Base-by-base conservation (phyloP, 192 early-diverging fungal species). In the Linnemannia elongata region DNA sequence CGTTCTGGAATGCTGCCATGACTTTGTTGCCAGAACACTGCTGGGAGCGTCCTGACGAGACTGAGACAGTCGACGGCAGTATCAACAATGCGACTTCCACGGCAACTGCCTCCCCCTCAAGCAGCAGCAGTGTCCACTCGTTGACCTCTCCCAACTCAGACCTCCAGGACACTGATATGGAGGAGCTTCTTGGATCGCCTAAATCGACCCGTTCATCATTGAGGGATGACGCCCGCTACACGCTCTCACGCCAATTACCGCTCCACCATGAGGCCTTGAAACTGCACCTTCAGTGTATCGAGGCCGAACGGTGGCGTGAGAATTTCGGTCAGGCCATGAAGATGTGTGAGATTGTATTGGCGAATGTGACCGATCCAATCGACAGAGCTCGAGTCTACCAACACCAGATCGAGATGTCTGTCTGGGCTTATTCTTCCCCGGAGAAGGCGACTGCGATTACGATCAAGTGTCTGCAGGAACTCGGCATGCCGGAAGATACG, bases 341-440 rank as follows among this genome's bases (percentile, higher is more conserved):
- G 24, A 81, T 87, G 6, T 87, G 85, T 30, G 66, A 78, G 2
- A 75, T 75, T 47, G 72, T 87, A 3, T 54, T 87, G 13, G 70
- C 85, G 27, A 87, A 81, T 22, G 76, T 81, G 7, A 55, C 54
- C 35, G 79, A 87, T 49, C 79, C 80, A 3, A 87, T 87, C 22
- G 85, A 87, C 60, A 76, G 85, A 0, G 85, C 85, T 1, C 73
- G 79, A 13, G 85, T 81, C 3, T 87, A 87, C 30, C 72, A 87
- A 35, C 85, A 87, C 6, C 85, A 87, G 75, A 87, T 87, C 27
- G 85, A 87, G 68, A 87, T 87, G 85, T 87, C 63, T 33, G 85
- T 87, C 6, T 87, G 85, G 85, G 85, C 85, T 1, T 87, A 78
- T n/a, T 80, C 74, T 13, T 38, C 44, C 27, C 66, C 85, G 2